Base-by-base conservation (phyloP, 352 stramenopile species). In the Elongisporangium undulatum region DNA sequence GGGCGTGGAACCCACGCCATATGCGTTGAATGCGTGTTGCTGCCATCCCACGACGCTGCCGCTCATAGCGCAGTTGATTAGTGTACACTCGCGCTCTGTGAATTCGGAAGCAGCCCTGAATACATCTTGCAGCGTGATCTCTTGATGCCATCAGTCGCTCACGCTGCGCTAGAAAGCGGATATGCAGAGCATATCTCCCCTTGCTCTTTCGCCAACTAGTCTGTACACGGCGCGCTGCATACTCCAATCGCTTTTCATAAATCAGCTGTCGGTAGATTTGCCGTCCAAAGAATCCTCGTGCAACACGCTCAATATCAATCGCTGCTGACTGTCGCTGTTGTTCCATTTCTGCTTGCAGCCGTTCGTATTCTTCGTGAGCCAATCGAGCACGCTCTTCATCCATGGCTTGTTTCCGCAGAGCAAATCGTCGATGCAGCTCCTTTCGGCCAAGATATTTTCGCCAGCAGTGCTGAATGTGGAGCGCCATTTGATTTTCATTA, bases 141-240 rank as follows among this genome's bases (percentile, higher is more conserved):
- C 66, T 58, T 8, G 59, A 66, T 4, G 70, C 67, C 0, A 62
- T 63, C 10, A 84, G 64, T 45, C 71, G 57, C 2, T 82, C 68
- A 1, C 71, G 68, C 52, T 85, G 72, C 3, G 71, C 78, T 0
- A 68, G 58, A 49, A 90, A 88, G 0, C 80, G 80, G 13, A 85
- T 49, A 49, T 77, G 74, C 0, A 90, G 62, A 15, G 63, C 77
- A 34, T 81, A 81, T 9, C 64, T 56, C 0, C 69, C 71, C 49
- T 72, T 68, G 49, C 72, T 69, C n/a, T 68, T 65, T 15, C 78
- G 73, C 73, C 79, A 89, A 56, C 72, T 80, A 0, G 59, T 66
- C 57, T 90, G 76, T 3, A 89, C 58, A 9, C 63, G 75, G 0
- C 72, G 63, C 13, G 63, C 75, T 1, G 78, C 78, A 16, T 67